Conservation (phyloP, 1,284 basidiomycete genomes). For the Ganoderma boninense region DNA sequence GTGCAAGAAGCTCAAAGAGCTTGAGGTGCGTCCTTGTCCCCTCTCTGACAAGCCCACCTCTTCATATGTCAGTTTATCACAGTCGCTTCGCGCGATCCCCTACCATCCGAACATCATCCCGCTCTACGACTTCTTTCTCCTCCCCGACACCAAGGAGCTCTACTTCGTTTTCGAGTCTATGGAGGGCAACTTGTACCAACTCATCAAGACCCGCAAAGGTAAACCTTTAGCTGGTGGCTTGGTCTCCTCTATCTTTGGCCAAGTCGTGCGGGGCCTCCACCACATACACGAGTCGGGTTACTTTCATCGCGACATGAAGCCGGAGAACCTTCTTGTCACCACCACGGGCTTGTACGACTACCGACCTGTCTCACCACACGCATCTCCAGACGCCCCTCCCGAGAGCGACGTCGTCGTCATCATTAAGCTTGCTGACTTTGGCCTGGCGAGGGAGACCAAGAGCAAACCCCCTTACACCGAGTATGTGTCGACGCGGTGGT, state of each 20-base stretch:
- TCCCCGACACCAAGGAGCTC: constrained; percentile 92
- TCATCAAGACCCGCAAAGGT: constrained; percentile 97
- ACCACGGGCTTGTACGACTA: constrained; percentile 98
- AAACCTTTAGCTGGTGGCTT: constrained; percentile 94
- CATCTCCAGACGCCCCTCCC: constrained; percentile 63
- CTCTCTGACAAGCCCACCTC: constrained; percentile 23
- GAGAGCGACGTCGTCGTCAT: constrained; percentile 97
- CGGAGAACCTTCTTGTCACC: constrained; percentile 99
- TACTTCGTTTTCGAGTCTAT: constrained; percentile 99
- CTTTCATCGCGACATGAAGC: constrained; percentile 99
- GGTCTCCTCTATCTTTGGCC: constrained; percentile 93
- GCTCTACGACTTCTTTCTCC: constrained; percentile 98
- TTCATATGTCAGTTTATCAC: constrained; percentile 30
- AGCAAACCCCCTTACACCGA: constrained; percentile 97
- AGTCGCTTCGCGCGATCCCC: constrained; percentile 95
- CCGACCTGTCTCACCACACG: constrained; percentile 74
- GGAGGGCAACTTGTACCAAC: constrained; percentile 99
- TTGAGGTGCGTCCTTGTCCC: constrained; percentile 74
- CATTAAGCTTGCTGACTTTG: constrained; percentile 99
- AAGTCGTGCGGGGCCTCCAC: constrained; percentile 90
- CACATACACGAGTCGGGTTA: constrained; percentile 95
- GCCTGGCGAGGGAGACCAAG: constrained; percentile 90
- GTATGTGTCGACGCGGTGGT: constrained; percentile 99
- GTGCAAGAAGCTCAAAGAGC: constrained; percentile 94
- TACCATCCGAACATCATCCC: constrained; percentile 98